phyloP scores from a whole-genome alignment of 345 rosid genomes.

The Leavenworthia alabamica region DNA sequence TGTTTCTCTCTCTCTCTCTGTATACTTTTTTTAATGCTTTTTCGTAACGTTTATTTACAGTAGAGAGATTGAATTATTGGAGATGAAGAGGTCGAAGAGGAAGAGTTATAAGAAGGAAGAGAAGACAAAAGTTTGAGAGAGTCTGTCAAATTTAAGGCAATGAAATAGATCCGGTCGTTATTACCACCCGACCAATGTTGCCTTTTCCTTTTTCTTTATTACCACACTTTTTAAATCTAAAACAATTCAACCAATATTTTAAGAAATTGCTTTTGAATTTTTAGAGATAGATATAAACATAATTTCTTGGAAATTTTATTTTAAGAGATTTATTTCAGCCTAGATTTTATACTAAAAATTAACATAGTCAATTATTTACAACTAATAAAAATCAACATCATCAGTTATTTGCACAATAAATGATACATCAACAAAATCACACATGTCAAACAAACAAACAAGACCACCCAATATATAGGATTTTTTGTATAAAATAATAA shows the following conservation, averaged over 20 bases:
- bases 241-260: background rate
- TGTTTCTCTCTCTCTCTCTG: conserved; percentile 2
- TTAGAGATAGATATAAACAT: background rate
- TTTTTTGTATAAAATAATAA: background rate
- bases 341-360: background rate
- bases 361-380: background rate
- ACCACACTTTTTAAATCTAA: background rate
- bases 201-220: conserved; percentile 3
- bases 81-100: conserved; percentile 14
- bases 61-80: conserved; percentile 14
- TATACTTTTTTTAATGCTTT: conserved; percentile 5
- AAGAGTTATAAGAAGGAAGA: background rate
- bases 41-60: conserved; percentile 9
- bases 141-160: conserved; percentile 15
- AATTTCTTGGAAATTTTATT: background rate
- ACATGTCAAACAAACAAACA: too few relatives aligned
- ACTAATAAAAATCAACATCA: too few relatives aligned
- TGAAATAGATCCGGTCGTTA: conserved; percentile 19
- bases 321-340: background rate
- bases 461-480: background rate
- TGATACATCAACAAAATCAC: too few relatives aligned
- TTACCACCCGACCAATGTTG: conserved; percentile 25
- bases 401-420: too few relatives aligned
- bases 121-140: conserved; percentile 11
- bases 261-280: background rate